Percentiles rank a stretch among this genome's conserved stretches.
Conservation (phyloP, 2,329 filamentous ascomycete genomes). For the Venturia pyrina region DNA sequence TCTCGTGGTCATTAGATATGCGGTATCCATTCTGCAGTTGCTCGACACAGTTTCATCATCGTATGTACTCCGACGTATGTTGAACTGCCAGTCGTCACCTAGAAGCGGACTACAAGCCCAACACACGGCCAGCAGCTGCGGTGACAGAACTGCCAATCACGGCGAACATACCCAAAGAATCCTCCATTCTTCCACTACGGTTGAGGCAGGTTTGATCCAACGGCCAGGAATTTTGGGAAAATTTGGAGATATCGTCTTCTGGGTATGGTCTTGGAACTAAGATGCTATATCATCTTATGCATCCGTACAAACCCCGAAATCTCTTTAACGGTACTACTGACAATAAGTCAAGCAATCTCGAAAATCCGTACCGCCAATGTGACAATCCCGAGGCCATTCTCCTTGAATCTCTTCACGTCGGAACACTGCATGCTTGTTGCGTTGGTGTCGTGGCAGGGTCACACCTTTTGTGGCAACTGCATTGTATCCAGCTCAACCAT, state of each 20-base stretch:
- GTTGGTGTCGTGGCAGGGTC: background rate
- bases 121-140: background rate
- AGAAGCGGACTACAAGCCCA: background rate
- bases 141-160: background rate
- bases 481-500: background rate
- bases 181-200: background rate
- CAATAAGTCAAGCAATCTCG: background rate
- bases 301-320: background rate
- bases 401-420: background rate
- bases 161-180: background rate
- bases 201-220: background rate
- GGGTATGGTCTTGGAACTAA: background rate
- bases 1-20: background rate
- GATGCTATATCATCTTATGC: too few relatives aligned
- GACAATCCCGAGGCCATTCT: background rate
- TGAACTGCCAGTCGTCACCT: background rate
- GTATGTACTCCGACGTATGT: background rate
- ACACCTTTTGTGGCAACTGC: background rate
- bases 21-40: background rate
- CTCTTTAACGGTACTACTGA: too few relatives aligned
- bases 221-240: too few relatives aligned
- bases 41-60: background rate
- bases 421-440: background rate
- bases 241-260: background rate
- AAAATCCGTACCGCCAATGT: background rate